Base-by-base conservation (phyloP, 345 rosid genomes). In the Lagerstroemia speciosa region DNA sequence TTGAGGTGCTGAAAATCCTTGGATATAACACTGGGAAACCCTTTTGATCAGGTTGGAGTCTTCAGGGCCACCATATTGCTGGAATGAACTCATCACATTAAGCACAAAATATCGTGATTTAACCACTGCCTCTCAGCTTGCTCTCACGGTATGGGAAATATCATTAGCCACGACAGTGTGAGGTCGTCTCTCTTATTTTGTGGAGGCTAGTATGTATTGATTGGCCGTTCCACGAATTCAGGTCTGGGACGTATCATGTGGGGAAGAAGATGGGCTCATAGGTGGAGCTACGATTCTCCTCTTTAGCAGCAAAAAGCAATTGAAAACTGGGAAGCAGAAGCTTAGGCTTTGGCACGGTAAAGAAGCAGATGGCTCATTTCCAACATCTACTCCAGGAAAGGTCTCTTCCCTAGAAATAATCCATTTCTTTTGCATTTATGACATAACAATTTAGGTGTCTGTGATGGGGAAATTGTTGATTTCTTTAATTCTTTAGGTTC, bases 191-290 rank as follows among this genome's bases (percentile, higher is more conserved):
- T 43, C 22, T 31, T 57, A 62, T 67, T 71, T 43, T 37, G 38
- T 52, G 64, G 57, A 63, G 50, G 64, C 69, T 40, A 36, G n/a
- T 37, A 64, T n/a, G 22, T 53, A 57, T 65, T 30, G 38, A 62
- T 76, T 60, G 24, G 33, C 40, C 48, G 65, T 24, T 17, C 40
- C 38, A 52, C 58, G 67, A 26, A 62, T 73, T 63, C n/a, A 94
- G 99, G 99, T 91, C 27, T 88, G 93, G 96, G 97, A 94, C 82
- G 95, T 89, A 79, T 91, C 98, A 15, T 80, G 87, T 65, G 95
- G 86, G 53, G 84, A 89, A 81, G 89, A 83, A 66, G 95, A 87
- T 58, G 95, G 89, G n/a, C 72, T 91, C 75, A 81, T 94, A 78
- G 99, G 99, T 71, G 96, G 95, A 40, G 96, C 99, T 32, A 89